Percentiles rank a stretch among this genome's conserved stretches.
phyloP scores from a whole-genome alignment of 2,329 filamentous ascomycete species.

The Zasmidium citrigriseum region DNA sequence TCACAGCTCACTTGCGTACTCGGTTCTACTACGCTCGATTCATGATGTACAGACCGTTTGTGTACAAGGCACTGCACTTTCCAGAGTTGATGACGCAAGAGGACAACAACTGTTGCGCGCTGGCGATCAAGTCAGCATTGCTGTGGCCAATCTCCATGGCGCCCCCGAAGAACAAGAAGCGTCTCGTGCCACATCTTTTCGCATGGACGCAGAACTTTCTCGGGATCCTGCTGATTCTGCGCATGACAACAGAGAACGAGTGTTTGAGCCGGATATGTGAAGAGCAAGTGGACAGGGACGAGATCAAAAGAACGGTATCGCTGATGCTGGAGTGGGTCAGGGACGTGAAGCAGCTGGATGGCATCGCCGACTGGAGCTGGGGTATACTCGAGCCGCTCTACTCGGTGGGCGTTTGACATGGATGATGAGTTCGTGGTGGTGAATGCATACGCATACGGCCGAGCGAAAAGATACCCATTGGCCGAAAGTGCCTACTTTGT shows the following conservation, averaged over 20 bases:
- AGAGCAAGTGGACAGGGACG: constrained; percentile 48
- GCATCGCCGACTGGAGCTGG: constrained; percentile 60
- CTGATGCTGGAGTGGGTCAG: constrained; percentile 62
- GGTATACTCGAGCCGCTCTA: constrained; percentile 51
- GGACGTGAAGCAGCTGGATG: constrained; percentile 58
- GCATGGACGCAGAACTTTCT: constrained; percentile 65
- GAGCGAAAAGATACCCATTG: constrained; percentile 1
- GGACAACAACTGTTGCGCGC: constrained; percentile 57
- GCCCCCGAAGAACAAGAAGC: constrained; percentile 58
- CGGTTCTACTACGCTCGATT: constrained; percentile 62
- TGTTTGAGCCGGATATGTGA: constrained; percentile 54
- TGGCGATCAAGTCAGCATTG: constrained; percentile 59
- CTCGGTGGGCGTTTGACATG: not conserved
- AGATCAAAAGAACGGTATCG: constrained; percentile 53
- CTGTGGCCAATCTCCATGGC: constrained; percentile 63
- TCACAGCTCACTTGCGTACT: constrained; percentile 59
- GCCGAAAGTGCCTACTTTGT: not conserved
- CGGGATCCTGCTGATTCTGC: constrained; percentile 58
- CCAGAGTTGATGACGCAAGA: constrained; percentile 56
- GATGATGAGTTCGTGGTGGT: not conserved
- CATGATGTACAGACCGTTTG: constrained; percentile 58
- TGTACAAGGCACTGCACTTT: constrained; percentile 62
- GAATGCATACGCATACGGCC: not conserved
- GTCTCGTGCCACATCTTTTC: constrained; percentile 60
- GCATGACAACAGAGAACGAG: constrained; percentile 55